Base-by-base conservation (phyloP, 2,329 filamentous ascomycete genomes). In the Tolypocladium cylindrosporum region DNA sequence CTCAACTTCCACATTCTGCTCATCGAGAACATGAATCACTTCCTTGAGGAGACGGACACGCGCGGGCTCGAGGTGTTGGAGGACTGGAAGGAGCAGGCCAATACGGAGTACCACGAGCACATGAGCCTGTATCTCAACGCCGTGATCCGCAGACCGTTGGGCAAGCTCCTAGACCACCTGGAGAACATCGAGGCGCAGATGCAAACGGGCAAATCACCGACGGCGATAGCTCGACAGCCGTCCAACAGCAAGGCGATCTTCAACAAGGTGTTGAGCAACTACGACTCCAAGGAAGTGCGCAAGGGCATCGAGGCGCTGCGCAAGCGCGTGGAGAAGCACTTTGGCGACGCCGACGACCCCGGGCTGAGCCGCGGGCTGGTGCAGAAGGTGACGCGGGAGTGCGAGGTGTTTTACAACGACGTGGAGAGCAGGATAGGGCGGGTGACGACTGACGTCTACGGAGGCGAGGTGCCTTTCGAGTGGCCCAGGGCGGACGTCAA, bases 11-110 rank as follows among this genome's bases (percentile, higher is more conserved):
- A 97, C 72, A 96, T 99, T 66, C 81, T 97, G 40, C 81, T 97
- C 57, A 97, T 99, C 64, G 93, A 99, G 73, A 99, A 99, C 72
- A 97, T 97, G 91, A 95, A 97, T 69, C 91, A 96, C 73, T 97
- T 96, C 74, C 79, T 94, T 13, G 92, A 97, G 70, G 92, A 97
- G 71, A 88, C 96, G 10, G 90, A 96, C 64, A 79, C 87, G 19
- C 82, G 84, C 21, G 81, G 83, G 42, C 84, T 94, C 61, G 82
- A 88, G 9, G 85, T 96, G 1, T 80, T 97, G 5, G 85, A 90
- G 60, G 85, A 90, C 64, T 97, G 92, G 90, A 88, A 86, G 67
- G 83, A 86, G 43, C 87, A 88, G 58, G 94, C 93, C 1, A 78
- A 82, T 39, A 80, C 84, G 52, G 91, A 96, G 74, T 86, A 96